Conservation (phyloP, 192 early-diverging fungal genomes). For the Lunasporangiospora selenospora region DNA sequence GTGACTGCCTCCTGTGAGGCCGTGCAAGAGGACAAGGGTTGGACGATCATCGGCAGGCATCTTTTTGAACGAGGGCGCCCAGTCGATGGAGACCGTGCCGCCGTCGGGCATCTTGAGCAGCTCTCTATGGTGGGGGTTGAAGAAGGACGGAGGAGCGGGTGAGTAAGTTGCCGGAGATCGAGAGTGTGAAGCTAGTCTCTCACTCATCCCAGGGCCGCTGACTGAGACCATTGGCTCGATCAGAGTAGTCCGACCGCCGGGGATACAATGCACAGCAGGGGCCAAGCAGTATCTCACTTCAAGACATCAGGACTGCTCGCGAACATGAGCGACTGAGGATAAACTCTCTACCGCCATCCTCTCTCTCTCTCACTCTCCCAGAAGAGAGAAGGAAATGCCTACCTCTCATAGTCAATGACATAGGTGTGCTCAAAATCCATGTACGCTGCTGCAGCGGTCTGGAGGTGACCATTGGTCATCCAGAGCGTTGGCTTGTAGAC, state of each 20-base stretch:
- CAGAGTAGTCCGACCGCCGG: background rate
- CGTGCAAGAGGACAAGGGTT: conserved; percentile 85
- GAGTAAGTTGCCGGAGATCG: background rate
- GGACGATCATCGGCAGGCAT: conserved; percentile 70
- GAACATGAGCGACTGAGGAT: too few species aligned
- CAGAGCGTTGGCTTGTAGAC: conserved; percentile 65
- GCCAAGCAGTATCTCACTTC: too few species aligned
- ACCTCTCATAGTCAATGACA: conserved; percentile 70
- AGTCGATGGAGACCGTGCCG: conserved; percentile 88
- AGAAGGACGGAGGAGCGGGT: background rate
- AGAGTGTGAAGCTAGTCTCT: conserved; percentile 2
- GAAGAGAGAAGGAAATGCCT: conserved; percentile 24
- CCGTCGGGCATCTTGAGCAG: conserved; percentile 77
- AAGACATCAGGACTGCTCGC: too few species aligned
- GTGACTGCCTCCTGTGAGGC: conserved; percentile 91
- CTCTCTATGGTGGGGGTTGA: conserved; percentile 50
- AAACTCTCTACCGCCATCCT: too few species aligned
- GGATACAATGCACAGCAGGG: too few species aligned
- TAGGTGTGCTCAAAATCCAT: conserved; percentile 38
- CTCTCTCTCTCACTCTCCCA: too few species aligned
- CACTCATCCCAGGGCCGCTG: background rate
- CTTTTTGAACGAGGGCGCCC: conserved; percentile 67
- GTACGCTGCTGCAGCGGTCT: conserved; percentile 75
- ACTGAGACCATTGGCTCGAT: conserved; percentile 28
- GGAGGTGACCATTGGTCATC: conserved; percentile 79